Conservation (phyloP, 306 rosid genomes). For the Ammopiptanthus mongolicus region DNA sequence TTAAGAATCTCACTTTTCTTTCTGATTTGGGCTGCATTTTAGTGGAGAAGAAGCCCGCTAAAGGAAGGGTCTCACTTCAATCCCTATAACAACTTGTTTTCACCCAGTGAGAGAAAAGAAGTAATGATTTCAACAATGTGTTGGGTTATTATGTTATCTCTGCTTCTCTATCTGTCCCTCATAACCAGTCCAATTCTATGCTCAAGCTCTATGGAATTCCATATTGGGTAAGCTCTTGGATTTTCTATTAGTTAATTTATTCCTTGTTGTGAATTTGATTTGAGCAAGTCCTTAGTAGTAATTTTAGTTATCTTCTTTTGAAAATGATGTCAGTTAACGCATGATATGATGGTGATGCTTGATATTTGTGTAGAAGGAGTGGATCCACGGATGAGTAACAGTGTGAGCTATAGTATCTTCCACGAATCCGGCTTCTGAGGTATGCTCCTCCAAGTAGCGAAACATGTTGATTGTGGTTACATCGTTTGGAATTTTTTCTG, state of each 20-base stretch:
- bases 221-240: conserved; percentile 44
- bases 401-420: conserved; percentile 60
- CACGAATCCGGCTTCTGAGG: conserved; percentile 52
- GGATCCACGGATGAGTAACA: conserved; percentile 56
- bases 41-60: conserved; percentile 82
- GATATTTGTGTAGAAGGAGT: conserved; percentile 35
- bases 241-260: neutral
- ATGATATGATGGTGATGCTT: neutral
- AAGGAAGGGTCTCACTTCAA: conserved; percentile 75
- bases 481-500: no score
- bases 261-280: neutral
- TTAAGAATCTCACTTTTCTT: neutral
- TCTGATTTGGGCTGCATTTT: conserved; percentile 18
- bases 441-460: conserved; percentile 11
- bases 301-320: neutral
- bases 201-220: conserved; percentile 60
- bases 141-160: conserved; percentile 47
- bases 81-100: conserved; percentile 55
- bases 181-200: conserved; percentile 37
- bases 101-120: conserved; percentile 46
- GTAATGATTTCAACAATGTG: conserved; percentile 51
- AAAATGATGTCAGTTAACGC: neutral
- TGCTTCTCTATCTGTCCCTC: conserved; percentile 36
- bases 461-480: neutral
- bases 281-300: neutral